phyloP scores from a whole-genome alignment of 1,139 yeast species.

The Hansenula sp. region DNA sequence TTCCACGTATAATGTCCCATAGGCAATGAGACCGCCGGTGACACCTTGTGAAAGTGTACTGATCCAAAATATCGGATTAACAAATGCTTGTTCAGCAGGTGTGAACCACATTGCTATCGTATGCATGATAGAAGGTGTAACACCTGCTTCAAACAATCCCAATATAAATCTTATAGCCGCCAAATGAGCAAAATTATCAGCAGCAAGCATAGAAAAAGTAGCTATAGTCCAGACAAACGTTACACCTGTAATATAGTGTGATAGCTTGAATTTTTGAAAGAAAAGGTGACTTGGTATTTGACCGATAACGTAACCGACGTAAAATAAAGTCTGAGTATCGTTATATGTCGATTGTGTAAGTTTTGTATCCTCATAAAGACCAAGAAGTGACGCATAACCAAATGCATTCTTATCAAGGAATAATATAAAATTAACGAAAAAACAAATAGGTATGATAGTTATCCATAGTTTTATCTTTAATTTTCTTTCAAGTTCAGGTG shows the following conservation, averaged over 20 bases:
- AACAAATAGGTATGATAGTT: neutral
- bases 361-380: slow-evolving; percentile 13
- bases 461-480: neutral
- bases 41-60: slow-evolving; percentile 46
- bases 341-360: slow-evolving; percentile 7
- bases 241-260: slow-evolving; percentile 18
- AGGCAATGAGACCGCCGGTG: slow-evolving; percentile 42
- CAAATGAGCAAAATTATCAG: slow-evolving; percentile 32
- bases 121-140: slow-evolving; percentile 50
- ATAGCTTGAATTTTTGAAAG: slow-evolving; percentile 32
- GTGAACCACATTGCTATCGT: slow-evolving; percentile 54
- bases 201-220: slow-evolving; percentile 7
- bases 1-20: slow-evolving; percentile 35
- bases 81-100: slow-evolving; percentile 40
- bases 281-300: slow-evolving; percentile 29
- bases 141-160: slow-evolving; percentile 45
- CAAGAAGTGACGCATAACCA: neutral
- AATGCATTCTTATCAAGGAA: neutral
- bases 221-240: slow-evolving; percentile 6
- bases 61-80: slow-evolving; percentile 46
- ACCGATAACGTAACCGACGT: slow-evolving; percentile 23
- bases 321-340: slow-evolving; percentile 6
- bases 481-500: neutral
- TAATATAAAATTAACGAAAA: neutral
- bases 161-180: slow-evolving; percentile 40